Percentiles rank a stretch among this genome's conserved stretches.
phyloP scores from a whole-genome alignment of 495 filamentous ascomycete species.

The Beverwykella pulmonaria region DNA sequence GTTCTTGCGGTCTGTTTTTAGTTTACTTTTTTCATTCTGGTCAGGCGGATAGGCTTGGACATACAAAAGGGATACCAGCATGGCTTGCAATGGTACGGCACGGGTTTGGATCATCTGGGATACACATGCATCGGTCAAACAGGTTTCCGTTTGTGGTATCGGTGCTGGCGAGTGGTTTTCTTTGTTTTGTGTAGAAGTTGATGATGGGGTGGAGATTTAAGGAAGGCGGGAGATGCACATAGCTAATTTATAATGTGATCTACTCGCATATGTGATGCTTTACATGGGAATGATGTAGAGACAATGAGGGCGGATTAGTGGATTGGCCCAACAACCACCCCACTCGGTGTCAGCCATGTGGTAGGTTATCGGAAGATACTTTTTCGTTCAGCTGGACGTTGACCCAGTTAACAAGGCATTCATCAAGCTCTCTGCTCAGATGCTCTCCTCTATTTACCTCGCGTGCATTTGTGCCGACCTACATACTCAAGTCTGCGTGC shows the following conservation, averaged over 20 bases:
- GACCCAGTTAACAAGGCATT: too few relatives aligned
- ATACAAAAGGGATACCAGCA: constrained; percentile 9
- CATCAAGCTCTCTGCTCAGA: too few relatives aligned
- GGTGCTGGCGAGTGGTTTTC: background rate
- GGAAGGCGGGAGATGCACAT: background rate
- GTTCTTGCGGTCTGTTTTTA: background rate
- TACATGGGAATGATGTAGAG: too few relatives aligned
- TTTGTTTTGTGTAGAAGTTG: background rate
- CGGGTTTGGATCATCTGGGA: background rate
- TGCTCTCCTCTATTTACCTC: too few relatives aligned
- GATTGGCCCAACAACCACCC: too few relatives aligned
- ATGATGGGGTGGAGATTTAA: background rate
- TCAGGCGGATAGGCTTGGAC: background rate
- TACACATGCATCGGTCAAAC: constrained; percentile 2
- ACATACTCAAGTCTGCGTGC: too few relatives aligned
- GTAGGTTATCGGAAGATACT: too few relatives aligned
- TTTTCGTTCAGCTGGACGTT: too few relatives aligned
- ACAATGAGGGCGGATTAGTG: too few relatives aligned
- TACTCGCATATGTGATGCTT: background rate
- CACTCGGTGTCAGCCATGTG: too few relatives aligned
- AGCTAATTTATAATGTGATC: background rate
- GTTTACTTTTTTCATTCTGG: background rate
- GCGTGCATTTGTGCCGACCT: too few relatives aligned
- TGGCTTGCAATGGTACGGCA: background rate
- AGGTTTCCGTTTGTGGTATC: background rate